A percentile compares a stretch with the other conserved stretches of the same genome.
These are phyloP conservation scores for Phytopythium delawarense DNA, from an alignment of 352 stramenopile genomes.

Conservation along the genomic window DNA sequence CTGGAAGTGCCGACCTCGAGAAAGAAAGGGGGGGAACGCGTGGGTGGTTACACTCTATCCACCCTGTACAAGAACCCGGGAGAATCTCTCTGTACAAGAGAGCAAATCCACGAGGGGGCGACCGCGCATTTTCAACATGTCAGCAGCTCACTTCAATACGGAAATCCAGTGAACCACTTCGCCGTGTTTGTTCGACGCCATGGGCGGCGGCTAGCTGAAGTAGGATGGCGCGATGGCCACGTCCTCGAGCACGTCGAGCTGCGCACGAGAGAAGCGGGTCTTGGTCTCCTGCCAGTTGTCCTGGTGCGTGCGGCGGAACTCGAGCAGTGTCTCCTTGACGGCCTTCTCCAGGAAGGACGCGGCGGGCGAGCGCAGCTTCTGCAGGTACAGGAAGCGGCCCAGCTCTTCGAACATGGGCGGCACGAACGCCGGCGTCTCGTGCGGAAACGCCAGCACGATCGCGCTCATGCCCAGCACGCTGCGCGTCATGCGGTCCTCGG, in stretches of 20 bases:
- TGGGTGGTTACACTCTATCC: conserved; percentile 17
- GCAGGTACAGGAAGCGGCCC: conserved; percentile 59
- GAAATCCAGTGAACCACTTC: neutral
- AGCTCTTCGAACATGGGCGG: conserved; percentile 73
- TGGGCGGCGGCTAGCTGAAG: conserved; percentile 30
- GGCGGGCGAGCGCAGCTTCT: conserved; percentile 38
- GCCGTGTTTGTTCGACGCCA: no score
- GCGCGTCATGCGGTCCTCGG: conserved; percentile 34
- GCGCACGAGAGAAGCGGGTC: conserved; percentile 41
- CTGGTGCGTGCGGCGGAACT: conserved; percentile 83
- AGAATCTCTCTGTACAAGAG: conserved; percentile 8
- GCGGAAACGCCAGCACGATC: conserved; percentile 71
- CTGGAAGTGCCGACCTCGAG: neutral
- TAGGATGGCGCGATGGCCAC: conserved; percentile 74
- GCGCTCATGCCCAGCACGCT: conserved; percentile 69
- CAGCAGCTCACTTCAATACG: neutral
- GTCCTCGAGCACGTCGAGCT: conserved; percentile 51
- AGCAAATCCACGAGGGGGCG: neutral
- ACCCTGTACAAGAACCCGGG: conserved; percentile 17
- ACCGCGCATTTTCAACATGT: neutral
- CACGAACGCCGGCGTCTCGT: conserved; percentile 64
- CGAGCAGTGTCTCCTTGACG: conserved; percentile 75
- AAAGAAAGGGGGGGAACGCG: neutral
- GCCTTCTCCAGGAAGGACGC: conserved; percentile 68
- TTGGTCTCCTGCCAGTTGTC: conserved; percentile 83